These are phyloP conservation scores for Hura crepitans DNA, from an alignment of 441 rosid genomes.

Conservation along the genomic window DNA sequence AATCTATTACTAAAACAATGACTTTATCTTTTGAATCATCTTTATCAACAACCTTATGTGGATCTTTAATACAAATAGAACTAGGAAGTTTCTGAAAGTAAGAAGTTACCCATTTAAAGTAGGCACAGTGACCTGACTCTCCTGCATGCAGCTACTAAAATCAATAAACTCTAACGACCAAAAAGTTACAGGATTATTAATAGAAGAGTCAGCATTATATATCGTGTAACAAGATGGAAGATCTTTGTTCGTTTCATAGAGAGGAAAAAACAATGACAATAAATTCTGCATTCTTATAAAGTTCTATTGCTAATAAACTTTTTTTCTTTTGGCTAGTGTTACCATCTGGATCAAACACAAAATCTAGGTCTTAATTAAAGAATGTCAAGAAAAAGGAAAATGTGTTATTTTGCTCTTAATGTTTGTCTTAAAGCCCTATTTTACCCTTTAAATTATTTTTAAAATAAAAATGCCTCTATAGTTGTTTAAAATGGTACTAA, in stretches of 20 bases:
- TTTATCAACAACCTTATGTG: neutral
- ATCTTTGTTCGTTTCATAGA: constrained; percentile 29
- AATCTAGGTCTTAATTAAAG: constrained; percentile 2
- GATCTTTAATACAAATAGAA: neutral
- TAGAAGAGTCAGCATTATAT: constrained; percentile 22
- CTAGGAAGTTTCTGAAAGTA: neutral
- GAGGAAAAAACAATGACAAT: constrained; percentile 53
- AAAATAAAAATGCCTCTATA: too few species aligned
- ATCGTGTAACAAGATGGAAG: constrained; percentile 20
- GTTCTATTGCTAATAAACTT: constrained; percentile 43
- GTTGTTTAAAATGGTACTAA: too few species aligned
- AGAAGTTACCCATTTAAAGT: constrained; percentile 73
- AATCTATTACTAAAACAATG: neutral
- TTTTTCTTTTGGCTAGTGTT: constrained; percentile 46
- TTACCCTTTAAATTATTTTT: too few species aligned
- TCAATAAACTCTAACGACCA: constrained; percentile 50
- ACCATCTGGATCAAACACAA: constrained; percentile 53
- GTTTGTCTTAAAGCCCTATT: too few species aligned
- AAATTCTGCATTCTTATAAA: constrained; percentile 52
- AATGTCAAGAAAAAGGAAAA: neutral
- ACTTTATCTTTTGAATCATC: constrained; percentile 3
- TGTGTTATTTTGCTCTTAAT: too few species aligned
- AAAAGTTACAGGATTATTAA: constrained; percentile 34
- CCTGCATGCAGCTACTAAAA: constrained; percentile 70
- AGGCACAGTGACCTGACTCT: constrained; percentile 73